These are phyloP conservation scores for Ochetophila trinervis DNA, from an alignment of 306 rosid genomes.

Conservation along the genomic window DNA sequence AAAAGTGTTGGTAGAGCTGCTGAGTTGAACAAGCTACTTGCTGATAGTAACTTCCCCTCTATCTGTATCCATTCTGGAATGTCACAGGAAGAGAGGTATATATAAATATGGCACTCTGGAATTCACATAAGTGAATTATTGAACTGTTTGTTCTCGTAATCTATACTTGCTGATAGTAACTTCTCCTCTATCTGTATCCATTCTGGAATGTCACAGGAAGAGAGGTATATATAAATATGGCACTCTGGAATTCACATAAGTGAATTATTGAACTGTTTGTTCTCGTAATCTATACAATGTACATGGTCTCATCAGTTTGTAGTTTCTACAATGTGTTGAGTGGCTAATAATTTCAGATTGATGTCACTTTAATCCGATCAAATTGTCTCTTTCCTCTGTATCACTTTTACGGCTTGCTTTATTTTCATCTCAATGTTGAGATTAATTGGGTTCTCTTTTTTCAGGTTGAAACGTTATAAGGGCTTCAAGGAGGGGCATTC, in stretches of 20 bases:
- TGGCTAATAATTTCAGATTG: too few species aligned
- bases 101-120: neutral
- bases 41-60: conserved; percentile 71
- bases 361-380: too few species aligned
- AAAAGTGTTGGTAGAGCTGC: conserved; percentile 71
- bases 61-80: conserved; percentile 78
- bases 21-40: conserved; percentile 70
- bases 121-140: too few species aligned
- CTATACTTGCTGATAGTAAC: conserved; percentile 67
- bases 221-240: conserved; percentile 39
- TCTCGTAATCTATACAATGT: too few species aligned
- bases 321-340: too few species aligned
- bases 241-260: too few species aligned
- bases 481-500: conserved; percentile 78
- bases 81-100: conserved; percentile 80
- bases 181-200: conserved; percentile 76
- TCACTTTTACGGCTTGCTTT: too few species aligned
- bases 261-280: too few species aligned
- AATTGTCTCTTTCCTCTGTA: too few species aligned
- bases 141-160: too few species aligned
- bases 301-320: too few species aligned
- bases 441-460: conserved; percentile 13
- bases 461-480: conserved; percentile 70
- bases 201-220: conserved; percentile 85
- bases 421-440: neutral